Base-by-base conservation (phyloP, 1,284 basidiomycete species). In the Heterobasidion annosum region DNA sequence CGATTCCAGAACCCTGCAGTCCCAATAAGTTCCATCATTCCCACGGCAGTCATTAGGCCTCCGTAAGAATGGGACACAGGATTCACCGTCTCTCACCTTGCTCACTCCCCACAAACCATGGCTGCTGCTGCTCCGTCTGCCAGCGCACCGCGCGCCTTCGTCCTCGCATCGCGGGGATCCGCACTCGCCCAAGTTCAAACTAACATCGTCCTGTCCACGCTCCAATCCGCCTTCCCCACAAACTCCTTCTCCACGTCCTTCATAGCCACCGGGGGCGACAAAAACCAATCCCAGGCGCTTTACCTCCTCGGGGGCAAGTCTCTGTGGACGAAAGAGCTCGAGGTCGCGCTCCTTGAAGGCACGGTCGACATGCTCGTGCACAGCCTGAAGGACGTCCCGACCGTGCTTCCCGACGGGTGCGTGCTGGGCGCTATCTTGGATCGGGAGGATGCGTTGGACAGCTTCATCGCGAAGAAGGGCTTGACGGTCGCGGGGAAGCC, bases 271-370 rank as follows among this genome's bases (percentile, higher is more conserved):
- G 85, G 84, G 8, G 96, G 95, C 8, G 97, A 99, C 72, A 87
- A 89, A 62, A 96, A 98, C 65, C 87, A 94, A 68, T 85, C 82
- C 0, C 83, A 88, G 59, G 85, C 90, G 5, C 73, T 91, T 15
- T 90, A 89, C 67, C 73, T 88, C 18, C 70, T 91, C n/a, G 88
- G 85, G 19, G 91, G 91, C 13, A 93, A 95, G 69, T 85, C 89
- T 0, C 73, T 98, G 15, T 98, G 95, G 95, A 98, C 95, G 34
- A 90, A 92, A 66, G 95, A 98, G 66, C 83, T 98, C 57, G 95
- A 98, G 68, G 87, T 88, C 18, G 85, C 88, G 25, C 75, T 98
- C 53, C 75, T 81, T 47, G 77, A 83, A 44, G 75, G 79, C 16
- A 73, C 76, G 10, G 90, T 97, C 52, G 97, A 99, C 68, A 85